Conservation (phyloP, 345 rosid species). For the Salix brachista region DNA sequence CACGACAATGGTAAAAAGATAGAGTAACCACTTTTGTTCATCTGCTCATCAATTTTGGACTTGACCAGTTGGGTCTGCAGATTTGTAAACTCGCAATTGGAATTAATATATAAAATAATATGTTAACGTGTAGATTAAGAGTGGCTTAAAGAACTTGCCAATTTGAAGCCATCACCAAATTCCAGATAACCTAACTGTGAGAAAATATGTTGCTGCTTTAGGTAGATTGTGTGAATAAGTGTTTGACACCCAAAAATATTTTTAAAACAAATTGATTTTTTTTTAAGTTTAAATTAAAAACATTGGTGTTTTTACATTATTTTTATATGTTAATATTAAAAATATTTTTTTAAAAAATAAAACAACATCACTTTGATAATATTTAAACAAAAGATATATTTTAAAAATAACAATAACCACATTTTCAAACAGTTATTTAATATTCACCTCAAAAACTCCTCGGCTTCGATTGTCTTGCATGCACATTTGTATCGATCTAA, state of each 20-base stretch:
- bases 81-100: neutral
- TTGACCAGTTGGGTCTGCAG: neutral
- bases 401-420: too few relatives aligned
- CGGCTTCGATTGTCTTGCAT: neutral
- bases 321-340: too few relatives aligned
- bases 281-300: too few relatives aligned
- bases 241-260: accelerated
- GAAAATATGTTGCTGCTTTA: conserved; percentile 11
- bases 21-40: neutral
- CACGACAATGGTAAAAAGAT: neutral
- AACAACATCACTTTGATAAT: too few relatives aligned
- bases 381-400: too few relatives aligned
- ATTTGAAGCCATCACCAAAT: neutral
- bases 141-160: neutral
- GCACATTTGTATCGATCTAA: neutral
- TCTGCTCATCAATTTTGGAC: neutral
- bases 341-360: too few relatives aligned
- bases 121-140: neutral
- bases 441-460: neutral
- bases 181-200: conserved; percentile 1
- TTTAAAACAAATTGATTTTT: too few relatives aligned
- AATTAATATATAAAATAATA: neutral
- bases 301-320: too few relatives aligned
- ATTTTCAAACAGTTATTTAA: too few relatives aligned
- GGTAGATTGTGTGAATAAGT: neutral